Evolutionary conservation across 2,329 filamentous ascomycete genomes (phyloP), one percentile per base, ranked within the genome.

Genomic region (Neonectria sp.): DNA sequence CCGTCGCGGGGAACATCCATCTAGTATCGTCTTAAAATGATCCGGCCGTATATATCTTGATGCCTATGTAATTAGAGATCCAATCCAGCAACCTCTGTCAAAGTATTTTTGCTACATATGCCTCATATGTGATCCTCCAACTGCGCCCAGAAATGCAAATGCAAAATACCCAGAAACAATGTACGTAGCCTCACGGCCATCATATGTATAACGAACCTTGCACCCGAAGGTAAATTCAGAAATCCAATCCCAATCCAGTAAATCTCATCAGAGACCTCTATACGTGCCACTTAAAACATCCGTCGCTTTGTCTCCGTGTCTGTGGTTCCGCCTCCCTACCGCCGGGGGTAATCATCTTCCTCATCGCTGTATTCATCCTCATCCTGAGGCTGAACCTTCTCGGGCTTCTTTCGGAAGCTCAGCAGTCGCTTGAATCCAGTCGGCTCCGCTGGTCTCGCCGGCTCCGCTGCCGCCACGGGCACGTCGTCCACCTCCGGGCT

Each of bases 371-470:
- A 75, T 6, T 77, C 70, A 25, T 75, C 71, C 24, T 75, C 74
- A 4, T 51, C 56, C 3, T 65, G 65, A 51, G 68, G 71, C 37
- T 62, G 43, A 24, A 57, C 56, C 67, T 71, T 73, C 63, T 71
- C 69, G 0, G 75, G 63, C 71, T 82, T 83, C 73, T 79, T 82
- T 67, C 79, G 79, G 67, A 86, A 76, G 71, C 84, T 86, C 25
- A 87, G 70, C 43, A 86, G 73, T 65, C 83, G 80, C 78, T 84
- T 85, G 61, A 87, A 80, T 0, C 81, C 81, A 29, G 75, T 79
- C 11, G 79, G 76, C 29, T 79, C 77, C 35, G 75, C 72, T 27
- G 64, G 67, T 25, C 69, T 68, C 21, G 68, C 48, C 62, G 71
- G 55, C 55, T 35, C 68, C n/a, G 65, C 57, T 15, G 57, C 37